Conservation (phyloP, 116 monocot genomes). For the Trichopus zeylanicus region DNA sequence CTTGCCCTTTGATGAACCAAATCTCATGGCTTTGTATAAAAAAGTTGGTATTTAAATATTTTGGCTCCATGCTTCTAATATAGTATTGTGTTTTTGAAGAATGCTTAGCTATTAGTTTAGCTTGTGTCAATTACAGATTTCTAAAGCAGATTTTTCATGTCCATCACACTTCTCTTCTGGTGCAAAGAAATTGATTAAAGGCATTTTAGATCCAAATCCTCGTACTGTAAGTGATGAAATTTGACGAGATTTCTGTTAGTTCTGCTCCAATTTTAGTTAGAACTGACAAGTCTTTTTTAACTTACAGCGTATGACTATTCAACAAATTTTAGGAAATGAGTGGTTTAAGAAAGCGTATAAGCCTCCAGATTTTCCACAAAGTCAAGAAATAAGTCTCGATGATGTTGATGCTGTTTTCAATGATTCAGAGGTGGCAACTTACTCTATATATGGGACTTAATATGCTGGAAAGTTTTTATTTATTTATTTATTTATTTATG, state of each 20-base stretch:
- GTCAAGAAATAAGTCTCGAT: conserved; percentile 56
- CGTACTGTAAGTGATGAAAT: conserved; percentile 8
- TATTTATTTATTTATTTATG: not conserved
- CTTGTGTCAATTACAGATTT: conserved; percentile 42
- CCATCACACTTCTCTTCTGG: conserved; percentile 73
- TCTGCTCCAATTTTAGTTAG: not conserved
- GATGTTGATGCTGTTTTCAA: conserved; percentile 82
- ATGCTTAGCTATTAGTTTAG: not conserved
- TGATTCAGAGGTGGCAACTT: conserved; percentile 50
- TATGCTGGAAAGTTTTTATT: not conserved
- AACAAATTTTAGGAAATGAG: conserved; percentile 65
- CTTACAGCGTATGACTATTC: conserved; percentile 60
- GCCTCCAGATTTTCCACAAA: conserved; percentile 42
- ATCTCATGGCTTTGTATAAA: conserved; percentile 48
- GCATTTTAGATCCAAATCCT: conserved; percentile 79
- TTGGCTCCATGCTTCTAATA: conserved; percentile 1
- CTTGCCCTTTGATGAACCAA: conserved; percentile 78
- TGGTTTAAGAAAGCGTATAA: conserved; percentile 84
- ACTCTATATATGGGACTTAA: not conserved
- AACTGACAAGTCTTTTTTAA: not conserved
- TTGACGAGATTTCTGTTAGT: not conserved
- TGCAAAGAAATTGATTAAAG: conserved; percentile 67
- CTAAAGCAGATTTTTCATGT: conserved; percentile 52
- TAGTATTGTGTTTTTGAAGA: not conserved
- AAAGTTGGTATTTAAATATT: conserved; percentile 27